These are phyloP conservation scores for Neofusicoccum umdonicola DNA, from an alignment of 2,329 filamentous ascomycete species.

Conservation along the genomic window DNA sequence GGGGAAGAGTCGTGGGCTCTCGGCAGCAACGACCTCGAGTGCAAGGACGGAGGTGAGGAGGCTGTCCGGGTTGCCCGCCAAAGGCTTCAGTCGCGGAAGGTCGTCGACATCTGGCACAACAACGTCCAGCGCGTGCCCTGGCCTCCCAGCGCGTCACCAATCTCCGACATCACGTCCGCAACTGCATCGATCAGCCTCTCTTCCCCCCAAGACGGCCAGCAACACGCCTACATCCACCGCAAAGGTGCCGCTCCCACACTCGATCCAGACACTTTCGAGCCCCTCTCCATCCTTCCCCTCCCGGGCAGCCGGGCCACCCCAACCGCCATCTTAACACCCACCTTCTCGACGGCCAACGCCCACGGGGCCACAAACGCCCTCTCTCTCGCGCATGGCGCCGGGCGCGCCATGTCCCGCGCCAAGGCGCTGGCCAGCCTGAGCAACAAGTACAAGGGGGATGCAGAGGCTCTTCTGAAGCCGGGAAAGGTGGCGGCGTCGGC, in stretches of 20 bases:
- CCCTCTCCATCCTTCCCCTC: slow-evolving; percentile 33
- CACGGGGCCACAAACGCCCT: slow-evolving; percentile 33
- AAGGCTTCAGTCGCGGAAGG: slow-evolving; percentile 28
- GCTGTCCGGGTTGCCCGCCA: slow-evolving; percentile 21
- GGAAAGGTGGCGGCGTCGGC: not conserved
- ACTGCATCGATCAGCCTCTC: not conserved
- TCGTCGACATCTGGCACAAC: slow-evolving; percentile 40
- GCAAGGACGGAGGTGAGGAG: not conserved
- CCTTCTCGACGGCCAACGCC: slow-evolving; percentile 27
- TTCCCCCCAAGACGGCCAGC: not conserved
- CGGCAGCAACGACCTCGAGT: slow-evolving; percentile 18
- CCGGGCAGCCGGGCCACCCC: slow-evolving; percentile 39
- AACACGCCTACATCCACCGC: slow-evolving; percentile 35
- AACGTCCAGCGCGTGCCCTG: slow-evolving; percentile 33
- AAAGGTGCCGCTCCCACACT: slow-evolving; percentile 39
- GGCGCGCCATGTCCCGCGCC: slow-evolving; percentile 37
- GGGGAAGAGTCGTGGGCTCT: slow-evolving; percentile 28
- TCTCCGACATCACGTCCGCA: not conserved
- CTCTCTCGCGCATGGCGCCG: slow-evolving; percentile 39
- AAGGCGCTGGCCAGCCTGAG: slow-evolving; percentile 32
- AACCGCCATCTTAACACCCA: slow-evolving; percentile 36
- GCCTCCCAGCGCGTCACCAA: slow-evolving; percentile 23
- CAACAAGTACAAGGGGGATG: slow-evolving; percentile 33
- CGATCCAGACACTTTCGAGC: slow-evolving; percentile 23
- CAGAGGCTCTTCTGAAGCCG: slow-evolving; percentile 28